Percentiles rank a stretch among this genome's conserved stretches.
Conservation (phyloP, 164 flowering plant genomes). For the Santalum album region DNA sequence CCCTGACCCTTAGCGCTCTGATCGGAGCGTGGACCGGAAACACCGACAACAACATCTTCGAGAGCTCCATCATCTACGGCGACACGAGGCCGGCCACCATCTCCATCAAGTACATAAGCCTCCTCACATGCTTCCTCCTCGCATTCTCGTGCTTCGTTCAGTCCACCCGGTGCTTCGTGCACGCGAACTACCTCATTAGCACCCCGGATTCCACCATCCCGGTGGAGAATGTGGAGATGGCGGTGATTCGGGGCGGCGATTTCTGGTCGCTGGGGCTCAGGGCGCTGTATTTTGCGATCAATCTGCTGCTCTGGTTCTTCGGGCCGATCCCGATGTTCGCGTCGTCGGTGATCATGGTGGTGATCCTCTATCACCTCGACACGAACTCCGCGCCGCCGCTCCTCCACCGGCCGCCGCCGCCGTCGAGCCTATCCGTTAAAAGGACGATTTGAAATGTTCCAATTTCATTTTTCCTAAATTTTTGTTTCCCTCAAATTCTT, state of each 20-base stretch:
- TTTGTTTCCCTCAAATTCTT: no score
- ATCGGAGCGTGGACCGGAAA: constrained; percentile 46
- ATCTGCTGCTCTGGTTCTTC: constrained; percentile 47
- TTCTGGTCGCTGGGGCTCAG: constrained; percentile 57
- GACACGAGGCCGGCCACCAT: constrained; percentile 37
- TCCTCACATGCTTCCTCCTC: background rate
- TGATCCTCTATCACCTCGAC: constrained; percentile 29
- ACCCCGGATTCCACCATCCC: constrained; percentile 8
- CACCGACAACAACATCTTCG: constrained; percentile 15
- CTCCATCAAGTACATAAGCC: constrained; percentile 9
- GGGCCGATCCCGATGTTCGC: constrained; percentile 54
- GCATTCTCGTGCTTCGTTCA: background rate
- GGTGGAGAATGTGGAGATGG: constrained; percentile 18
- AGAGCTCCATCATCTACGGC: constrained; percentile 31
- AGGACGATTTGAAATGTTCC: no score
- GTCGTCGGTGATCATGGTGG: constrained; percentile 29
- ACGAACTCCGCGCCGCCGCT: constrained; percentile 26
- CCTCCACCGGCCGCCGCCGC: background rate
- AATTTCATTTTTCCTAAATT: no score
- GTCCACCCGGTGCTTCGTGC: background rate
- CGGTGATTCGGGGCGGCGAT: constrained; percentile 37
- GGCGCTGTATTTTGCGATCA: constrained; percentile 42
- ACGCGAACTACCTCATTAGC: background rate
- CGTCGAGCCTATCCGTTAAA: no score
- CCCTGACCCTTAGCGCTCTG: constrained; percentile 39